Evolutionary conservation across 257 asterid species (phyloP).

Genomic region (Capsicum baccatum): DNA sequence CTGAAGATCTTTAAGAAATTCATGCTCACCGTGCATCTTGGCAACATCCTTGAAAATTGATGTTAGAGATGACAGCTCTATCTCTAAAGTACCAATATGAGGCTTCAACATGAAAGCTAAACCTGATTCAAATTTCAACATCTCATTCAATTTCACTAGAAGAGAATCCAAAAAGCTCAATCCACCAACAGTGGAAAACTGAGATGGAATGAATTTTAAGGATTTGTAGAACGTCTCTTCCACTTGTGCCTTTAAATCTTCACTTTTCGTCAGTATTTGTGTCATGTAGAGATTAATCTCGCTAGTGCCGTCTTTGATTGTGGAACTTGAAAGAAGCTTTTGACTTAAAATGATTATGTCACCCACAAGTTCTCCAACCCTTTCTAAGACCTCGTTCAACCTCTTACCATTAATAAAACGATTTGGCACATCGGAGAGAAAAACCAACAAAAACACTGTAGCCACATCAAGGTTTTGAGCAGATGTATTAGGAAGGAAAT

Average conservation of each 20-base stretch:
- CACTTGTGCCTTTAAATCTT: too few relatives aligned
- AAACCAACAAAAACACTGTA: neutral
- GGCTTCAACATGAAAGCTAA: neutral
- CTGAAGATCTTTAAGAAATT: too few relatives aligned
- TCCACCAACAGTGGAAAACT: neutral
- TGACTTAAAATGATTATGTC: neutral
- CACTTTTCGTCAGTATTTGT: neutral
- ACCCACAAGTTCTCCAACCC: neutral
- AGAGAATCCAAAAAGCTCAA: conserved; percentile 6
- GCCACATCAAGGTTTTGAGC: neutral
- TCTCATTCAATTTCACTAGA: neutral
- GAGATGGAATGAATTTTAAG: neutral
- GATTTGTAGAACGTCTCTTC: too few relatives aligned
- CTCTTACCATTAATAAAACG: too few relatives aligned
- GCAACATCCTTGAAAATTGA: too few relatives aligned
- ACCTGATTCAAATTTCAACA: neutral
- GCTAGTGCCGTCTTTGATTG: too few relatives aligned
- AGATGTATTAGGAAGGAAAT: neutral
- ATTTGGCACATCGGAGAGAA: neutral
- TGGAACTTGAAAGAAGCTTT: too few relatives aligned
- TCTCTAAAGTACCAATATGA: neutral
- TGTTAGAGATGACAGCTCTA: neutral
- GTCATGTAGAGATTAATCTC: neutral
- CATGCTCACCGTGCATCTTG: too few relatives aligned
- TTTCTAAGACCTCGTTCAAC: neutral